phyloP scores from a whole-genome alignment of 2,329 filamentous ascomycete genomes.

The Diaporthe capsici region DNA sequence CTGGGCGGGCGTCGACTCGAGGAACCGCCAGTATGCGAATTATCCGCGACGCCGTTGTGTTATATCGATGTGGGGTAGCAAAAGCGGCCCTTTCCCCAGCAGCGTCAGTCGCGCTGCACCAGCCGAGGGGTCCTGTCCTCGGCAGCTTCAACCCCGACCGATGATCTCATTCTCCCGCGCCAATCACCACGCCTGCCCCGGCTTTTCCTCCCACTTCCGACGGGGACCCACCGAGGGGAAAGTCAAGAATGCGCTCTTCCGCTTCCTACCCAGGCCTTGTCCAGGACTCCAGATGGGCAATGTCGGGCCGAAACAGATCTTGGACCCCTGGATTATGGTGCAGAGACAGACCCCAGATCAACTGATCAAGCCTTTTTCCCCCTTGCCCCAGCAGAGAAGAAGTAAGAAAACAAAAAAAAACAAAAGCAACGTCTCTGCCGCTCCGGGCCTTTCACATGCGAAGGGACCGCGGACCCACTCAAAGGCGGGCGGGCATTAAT shows the following conservation, averaged over 20 bases:
- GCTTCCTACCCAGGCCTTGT: constrained; percentile 14
- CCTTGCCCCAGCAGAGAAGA: neutral
- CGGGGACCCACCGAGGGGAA: constrained; percentile 1
- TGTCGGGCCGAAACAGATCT: constrained; percentile 24
- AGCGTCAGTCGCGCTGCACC: neutral
- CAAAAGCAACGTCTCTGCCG: neutral
- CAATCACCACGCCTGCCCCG: constrained; percentile 24
- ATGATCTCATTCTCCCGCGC: constrained; percentile 33
- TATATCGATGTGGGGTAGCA: constrained; percentile 26
- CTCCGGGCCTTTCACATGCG: constrained; percentile 15
- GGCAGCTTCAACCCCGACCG: constrained; percentile 28
- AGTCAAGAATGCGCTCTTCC: neutral
- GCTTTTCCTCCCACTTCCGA: constrained; percentile 26
- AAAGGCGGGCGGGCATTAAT: neutral
- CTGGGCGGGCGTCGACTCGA: neutral
- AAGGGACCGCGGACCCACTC: neutral
- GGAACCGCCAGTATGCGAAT: constrained; percentile 15
- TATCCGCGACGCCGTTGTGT: constrained; percentile 23
- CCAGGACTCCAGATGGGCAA: neutral
- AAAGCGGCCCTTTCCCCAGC: constrained; percentile 17
- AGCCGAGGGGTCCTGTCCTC: constrained; percentile 14
- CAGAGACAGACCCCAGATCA: neutral
- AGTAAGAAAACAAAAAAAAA: neutral
- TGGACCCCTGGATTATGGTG: constrained; percentile 15
- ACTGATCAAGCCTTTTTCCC: neutral